Base-by-base conservation (phyloP, 805 yeast species). In the Brettanomyces naardenensis region DNA sequence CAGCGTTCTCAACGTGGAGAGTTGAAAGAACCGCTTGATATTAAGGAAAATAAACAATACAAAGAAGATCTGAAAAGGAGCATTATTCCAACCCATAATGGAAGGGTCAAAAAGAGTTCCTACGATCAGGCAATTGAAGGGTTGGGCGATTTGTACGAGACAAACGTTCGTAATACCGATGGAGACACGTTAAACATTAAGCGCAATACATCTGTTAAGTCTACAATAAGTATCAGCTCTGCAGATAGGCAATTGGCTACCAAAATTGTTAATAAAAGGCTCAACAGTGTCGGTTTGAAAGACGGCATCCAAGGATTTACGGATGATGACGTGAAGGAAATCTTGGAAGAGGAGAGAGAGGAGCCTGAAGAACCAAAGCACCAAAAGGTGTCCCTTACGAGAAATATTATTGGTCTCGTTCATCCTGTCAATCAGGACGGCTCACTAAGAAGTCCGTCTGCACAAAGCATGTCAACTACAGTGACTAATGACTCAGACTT, bases 91-190 rank as follows among this genome's bases (percentile, higher is more conserved):
- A 15, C 13, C 11, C 18, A 21, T 20, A 7, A 6, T 19, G 17
- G 13, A 6, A 11, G 17, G 6, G 18, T n/a, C 27, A 9, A 7
- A 9, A 11, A 23, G 26, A 7, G 26, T 23, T 9, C 26, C 10
- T 7, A 9, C 7, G 28, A 22, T 7, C 15, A 32, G 15, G 28
- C 26, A 5, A 42, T 58, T 30, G 49, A 51, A 25, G 59, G 53
- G 28, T 53, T 62, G 11, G 49, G 61, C 19, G 58, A 52, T 9
- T 29, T 60, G 38, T 62, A 59, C 45, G 65, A 59, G 27, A 40
- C 52, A 2, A 57, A 63, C 41, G 36, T 60, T 6, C 51, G 62
- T 36, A 62, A 64, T 35, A 56, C 54, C 10, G 40, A 42, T 5
- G 45, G 41, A 4, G 40, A 39, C 3, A 46, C 55, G 15, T 19